Percentiles rank a stretch among this genome's conserved stretches.
Conservation (phyloP, 805 yeast species). For the Yarrowia alimentaria region DNA sequence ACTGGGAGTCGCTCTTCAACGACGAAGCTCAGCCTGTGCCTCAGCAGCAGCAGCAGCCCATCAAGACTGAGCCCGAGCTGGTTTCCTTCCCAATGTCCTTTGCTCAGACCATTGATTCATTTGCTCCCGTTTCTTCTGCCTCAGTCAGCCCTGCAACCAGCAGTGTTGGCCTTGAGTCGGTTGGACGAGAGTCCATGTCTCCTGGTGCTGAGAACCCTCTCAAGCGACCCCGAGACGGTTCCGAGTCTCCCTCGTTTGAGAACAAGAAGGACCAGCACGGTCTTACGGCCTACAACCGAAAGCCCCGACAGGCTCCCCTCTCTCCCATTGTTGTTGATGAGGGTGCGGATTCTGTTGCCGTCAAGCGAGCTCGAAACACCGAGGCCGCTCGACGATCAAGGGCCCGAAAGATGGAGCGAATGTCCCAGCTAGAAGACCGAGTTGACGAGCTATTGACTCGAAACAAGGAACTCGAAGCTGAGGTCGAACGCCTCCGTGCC, state of each 20-base stretch:
- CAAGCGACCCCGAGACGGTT: conserved; percentile 31
- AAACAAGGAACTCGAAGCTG: conserved; percentile 60
- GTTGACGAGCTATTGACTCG: conserved; percentile 61
- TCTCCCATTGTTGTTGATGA: conserved; percentile 61
- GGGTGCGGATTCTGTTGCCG: conserved; percentile 59
- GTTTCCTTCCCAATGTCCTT: conserved; percentile 27
- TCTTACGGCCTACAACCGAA: conserved; percentile 70
- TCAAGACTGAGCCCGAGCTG: conserved; percentile 26
- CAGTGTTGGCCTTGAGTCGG: conserved; percentile 24
- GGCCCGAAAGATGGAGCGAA: conserved; percentile 87
- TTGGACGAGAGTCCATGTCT: background rate
- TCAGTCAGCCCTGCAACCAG: conserved; percentile 27
- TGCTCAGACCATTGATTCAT: conserved; percentile 19
- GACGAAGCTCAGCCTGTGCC: conserved; percentile 30
- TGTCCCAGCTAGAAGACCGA: conserved; percentile 73
- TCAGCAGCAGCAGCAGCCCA: no score
- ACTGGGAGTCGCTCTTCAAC: conserved; percentile 41
- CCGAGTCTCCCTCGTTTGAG: conserved; percentile 30
- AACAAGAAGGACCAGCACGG: conserved; percentile 67
- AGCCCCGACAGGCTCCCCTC: conserved; percentile 70
- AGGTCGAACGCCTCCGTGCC: conserved; percentile 53
- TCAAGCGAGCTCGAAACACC: conserved; percentile 95
- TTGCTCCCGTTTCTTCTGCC: conserved; percentile 2
- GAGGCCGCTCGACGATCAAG: conserved; percentile 92
- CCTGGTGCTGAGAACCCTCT: conserved; percentile 17